Conservation (phyloP, 2,329 filamentous ascomycete genomes). For the Fusarium transvaalense region DNA sequence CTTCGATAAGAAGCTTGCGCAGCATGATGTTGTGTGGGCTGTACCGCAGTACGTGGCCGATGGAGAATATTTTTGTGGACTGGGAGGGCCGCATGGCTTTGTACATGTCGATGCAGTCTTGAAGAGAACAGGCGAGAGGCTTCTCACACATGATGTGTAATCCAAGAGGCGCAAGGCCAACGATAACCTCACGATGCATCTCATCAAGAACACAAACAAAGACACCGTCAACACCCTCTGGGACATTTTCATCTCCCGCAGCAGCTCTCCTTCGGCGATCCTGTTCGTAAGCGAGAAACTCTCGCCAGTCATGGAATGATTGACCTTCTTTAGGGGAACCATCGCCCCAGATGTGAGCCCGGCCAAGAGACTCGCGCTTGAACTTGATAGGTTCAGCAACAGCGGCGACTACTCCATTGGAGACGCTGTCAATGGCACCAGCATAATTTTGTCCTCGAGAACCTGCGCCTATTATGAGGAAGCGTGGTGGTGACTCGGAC, state of each 20-base stretch:
- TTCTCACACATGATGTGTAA: slow-evolving; percentile 97
- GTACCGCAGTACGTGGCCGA: slow-evolving; percentile 94
- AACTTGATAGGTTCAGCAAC: slow-evolving; percentile 85
- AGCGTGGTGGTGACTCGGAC: slow-evolving; percentile 68
- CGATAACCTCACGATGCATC: slow-evolving; percentile 84
- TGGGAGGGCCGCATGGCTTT: slow-evolving; percentile 61
- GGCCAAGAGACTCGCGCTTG: slow-evolving; percentile 79
- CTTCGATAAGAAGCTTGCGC: slow-evolving; percentile 79
- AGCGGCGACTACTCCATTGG: slow-evolving; percentile 77
- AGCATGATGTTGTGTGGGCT: slow-evolving; percentile 92
- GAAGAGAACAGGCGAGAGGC: slow-evolving; percentile 83
- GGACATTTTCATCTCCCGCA: slow-evolving; percentile 61
- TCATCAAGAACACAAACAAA: slow-evolving; percentile 84
- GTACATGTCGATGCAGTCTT: slow-evolving; percentile 83
- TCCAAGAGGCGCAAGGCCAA: slow-evolving; percentile 75
- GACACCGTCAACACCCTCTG: slow-evolving; percentile 70
- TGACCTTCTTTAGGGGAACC: slow-evolving; percentile 68
- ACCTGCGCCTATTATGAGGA: slow-evolving; percentile 86
- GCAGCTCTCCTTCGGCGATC: slow-evolving; percentile 67
- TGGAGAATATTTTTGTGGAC: slow-evolving; percentile 75
- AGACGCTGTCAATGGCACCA: slow-evolving; percentile 72
- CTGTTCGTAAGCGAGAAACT: slow-evolving; percentile 80
- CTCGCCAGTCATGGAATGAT: slow-evolving; percentile 78
- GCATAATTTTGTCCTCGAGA: slow-evolving; percentile 83
- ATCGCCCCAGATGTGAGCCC: slow-evolving; percentile 78